Conservation (phyloP, 257 asterid species). For the Lithospermum erythrorhizon region DNA sequence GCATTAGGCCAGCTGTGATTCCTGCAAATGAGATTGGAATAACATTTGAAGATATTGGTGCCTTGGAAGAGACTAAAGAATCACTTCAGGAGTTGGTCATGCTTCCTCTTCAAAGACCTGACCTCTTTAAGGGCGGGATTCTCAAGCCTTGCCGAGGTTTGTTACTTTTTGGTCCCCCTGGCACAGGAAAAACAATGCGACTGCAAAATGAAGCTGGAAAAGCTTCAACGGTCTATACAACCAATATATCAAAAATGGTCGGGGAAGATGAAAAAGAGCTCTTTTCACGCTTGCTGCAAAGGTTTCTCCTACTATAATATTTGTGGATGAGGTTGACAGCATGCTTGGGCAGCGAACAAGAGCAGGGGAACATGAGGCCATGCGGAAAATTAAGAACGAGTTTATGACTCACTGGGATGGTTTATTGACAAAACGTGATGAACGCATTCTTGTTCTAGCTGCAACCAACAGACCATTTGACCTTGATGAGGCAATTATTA, state of each 20-base stretch:
- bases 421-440: slow-evolving; percentile 73
- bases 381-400: slow-evolving; percentile 91
- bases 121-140: slow-evolving; percentile 90
- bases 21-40: slow-evolving; percentile 86
- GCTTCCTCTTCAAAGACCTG: slow-evolving; percentile 97
- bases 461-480: slow-evolving; percentile 98
- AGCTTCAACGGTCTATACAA: slow-evolving; percentile 95
- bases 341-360: slow-evolving; percentile 96
- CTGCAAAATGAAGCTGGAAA: slow-evolving; percentile 96
- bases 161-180: slow-evolving; percentile 95
- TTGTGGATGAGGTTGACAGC: slow-evolving; percentile 96
- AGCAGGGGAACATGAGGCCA: slow-evolving; percentile 95
- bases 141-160: slow-evolving; percentile 96
- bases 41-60: slow-evolving; percentile 80
- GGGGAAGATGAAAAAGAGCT: slow-evolving; percentile 98
- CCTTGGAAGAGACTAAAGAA: slow-evolving; percentile 78
- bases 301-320: slow-evolving; percentile 86
- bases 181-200: slow-evolving; percentile 97
- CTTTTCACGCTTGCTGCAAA: slow-evolving; percentile 94
- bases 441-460: slow-evolving; percentile 92
- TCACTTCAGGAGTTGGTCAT: slow-evolving; percentile 96
- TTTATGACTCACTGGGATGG: slow-evolving; percentile 99
- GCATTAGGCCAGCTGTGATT: slow-evolving; percentile 89
- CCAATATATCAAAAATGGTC: slow-evolving; percentile 94
- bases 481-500: slow-evolving; percentile 93